phyloP scores from a whole-genome alignment of 202 grass and related monocot species.

The Sporobolus alterniflorus region DNA sequence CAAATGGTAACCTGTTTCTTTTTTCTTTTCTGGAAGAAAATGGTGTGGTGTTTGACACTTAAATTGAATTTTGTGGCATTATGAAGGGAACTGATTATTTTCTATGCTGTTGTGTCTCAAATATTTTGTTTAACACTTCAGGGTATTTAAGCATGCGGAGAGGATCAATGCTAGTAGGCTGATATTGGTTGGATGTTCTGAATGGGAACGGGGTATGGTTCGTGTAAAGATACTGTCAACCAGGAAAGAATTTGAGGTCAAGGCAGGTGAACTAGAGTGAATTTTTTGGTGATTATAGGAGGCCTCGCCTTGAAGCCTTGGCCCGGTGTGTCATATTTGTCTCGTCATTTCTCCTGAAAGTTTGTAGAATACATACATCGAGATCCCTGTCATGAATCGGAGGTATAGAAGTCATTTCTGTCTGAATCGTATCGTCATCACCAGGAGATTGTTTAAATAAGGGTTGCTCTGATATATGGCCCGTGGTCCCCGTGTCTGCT shows the following conservation, averaged over 20 bases:
- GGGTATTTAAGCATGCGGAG: slow-evolving; percentile 96
- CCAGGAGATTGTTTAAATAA: not conserved
- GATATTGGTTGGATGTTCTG: slow-evolving; percentile 88
- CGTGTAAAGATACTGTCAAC: slow-evolving; percentile 88
- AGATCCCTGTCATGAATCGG: not conserved
- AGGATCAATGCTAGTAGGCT: slow-evolving; percentile 86
- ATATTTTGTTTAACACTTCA: slow-evolving; percentile 26
- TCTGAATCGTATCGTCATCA: not conserved
- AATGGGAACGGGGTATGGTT: slow-evolving; percentile 84
- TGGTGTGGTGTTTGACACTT: not conserved
- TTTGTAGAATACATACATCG: not conserved
- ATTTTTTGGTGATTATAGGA: not conserved
- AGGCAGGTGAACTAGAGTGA: slow-evolving; percentile 71
- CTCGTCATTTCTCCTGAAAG: not conserved
- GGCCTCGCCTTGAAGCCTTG: not conserved
- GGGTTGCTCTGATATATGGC: not conserved
- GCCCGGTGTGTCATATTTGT: not conserved
- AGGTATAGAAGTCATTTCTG: not conserved
- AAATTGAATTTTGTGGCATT: not conserved
- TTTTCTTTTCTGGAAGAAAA: not conserved
- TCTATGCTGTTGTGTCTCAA: not conserved
- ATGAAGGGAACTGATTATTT: not conserved
- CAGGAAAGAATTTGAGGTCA: slow-evolving; percentile 88
- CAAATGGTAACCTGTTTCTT: slow-evolving; percentile 58
- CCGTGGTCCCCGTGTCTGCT: not conserved